Base-by-base conservation (phyloP, 371 early-diverging fungal species). In the Syncephalis fuscata region DNA sequence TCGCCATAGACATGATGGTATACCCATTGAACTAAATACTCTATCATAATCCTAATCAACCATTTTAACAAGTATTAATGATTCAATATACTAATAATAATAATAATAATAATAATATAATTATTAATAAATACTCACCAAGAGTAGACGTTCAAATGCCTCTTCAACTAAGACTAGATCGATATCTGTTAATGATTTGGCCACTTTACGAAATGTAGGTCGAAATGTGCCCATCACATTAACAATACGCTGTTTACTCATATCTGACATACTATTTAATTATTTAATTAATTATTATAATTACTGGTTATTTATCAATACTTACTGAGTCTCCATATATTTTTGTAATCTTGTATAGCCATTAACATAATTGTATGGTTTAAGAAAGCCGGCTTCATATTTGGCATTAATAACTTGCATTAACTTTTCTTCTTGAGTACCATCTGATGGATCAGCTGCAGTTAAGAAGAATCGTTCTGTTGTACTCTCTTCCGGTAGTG, bases 1-100 rank as follows among this genome's bases (percentile, higher is more conserved):
- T 21, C 94, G 73, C 94, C 92, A 92, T 22, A 92, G 62, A 54
- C 90, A 88, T 15, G 89, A 81, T 0, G 94, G 94, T 36, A 89
- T 80, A 17, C 92, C 94, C 83, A 92, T 87, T n/a, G 86, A 71
- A 44, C 82, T 82, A 59, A 93, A 91, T 39, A 87, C 83, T 48
- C 88, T 78, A 64, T 89, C 90, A 50, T 93, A 93, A 57, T 92
- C 94, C 78, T 76, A n/a, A n/a, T n/a, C n/a, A n/a, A n/a, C n/a
- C n/a, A n/a, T n/a, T n/a, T n/a, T n/a, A n/a, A n/a, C n/a, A n/a
- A n/a, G n/a, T n/a, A n/a, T n/a, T n/a, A n/a, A n/a, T n/a, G n/a
- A n/a, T n/a, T n/a, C n/a, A n/a, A n/a, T n/a, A n/a, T n/a, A n/a
- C n/a, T n/a, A n/a, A n/a, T n/a, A n/a, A n/a, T n/a, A n/a, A n/a